Evolutionary conservation across 1,139 yeast genomes (phyloP), one percentile per base, ranked within the genome.

Genomic region (Candida smagusa): DNA sequence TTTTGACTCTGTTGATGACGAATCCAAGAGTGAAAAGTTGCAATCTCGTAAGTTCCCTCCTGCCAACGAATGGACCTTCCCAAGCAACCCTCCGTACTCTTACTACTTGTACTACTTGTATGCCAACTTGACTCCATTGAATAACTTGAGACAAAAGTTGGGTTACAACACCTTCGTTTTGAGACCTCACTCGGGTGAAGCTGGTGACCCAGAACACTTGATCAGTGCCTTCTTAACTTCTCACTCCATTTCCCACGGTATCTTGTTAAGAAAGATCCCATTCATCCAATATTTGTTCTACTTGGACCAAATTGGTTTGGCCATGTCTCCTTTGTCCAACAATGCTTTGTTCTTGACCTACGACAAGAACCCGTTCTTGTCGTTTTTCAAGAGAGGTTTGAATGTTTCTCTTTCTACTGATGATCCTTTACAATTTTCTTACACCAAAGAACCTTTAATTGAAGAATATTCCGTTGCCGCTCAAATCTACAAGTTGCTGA

Each of bases 101-200:
- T 94, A 94, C 66, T 92, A 90, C 63, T 63, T 92, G 46, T 94
- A 92, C 66, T 90, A 90, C 61, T 60, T 92, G 45, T 92, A 78
- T 58, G 84, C 97, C 30, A 90, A 90, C 59, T 64, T 92, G 63
- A 79, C 95, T 1, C 77, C 95, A 4, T 74, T 94, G 60, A 94
- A 94, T 58, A 79, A 82, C 46, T 82, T 92, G 77, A 79, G 99
- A 62, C 65, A 72, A 30, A 72, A 68, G 44, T 72, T 89, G 38
- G 84, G 86, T 0, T 85, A 77, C 63, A 90, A 87, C 57, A 90
- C 97, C 0, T 83, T 94, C 62, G 95, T 88, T 12, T 69, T 94
- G 50, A 78, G 98, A 53, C 99, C 99, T 2, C 99, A 94, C 59
- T 87, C 96, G 52, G 99, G 99, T 47, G 99, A 94, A 63, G 99